Evolutionary conservation across 768 basidiomycete species (phyloP).

Genomic region (Termitomyces sp.): DNA sequence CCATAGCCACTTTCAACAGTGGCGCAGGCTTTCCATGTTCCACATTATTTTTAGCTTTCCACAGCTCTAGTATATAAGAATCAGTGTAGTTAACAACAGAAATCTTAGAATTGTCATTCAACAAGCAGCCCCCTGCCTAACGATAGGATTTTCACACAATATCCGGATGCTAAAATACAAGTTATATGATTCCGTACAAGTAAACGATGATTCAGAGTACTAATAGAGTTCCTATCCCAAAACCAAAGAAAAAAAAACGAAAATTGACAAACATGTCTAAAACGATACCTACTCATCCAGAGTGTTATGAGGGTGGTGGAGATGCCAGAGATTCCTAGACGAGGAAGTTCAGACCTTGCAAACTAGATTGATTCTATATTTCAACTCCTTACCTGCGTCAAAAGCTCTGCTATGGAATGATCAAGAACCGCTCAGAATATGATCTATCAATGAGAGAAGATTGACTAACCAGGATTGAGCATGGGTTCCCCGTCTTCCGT

Average conservation of each 20-base stretch:
- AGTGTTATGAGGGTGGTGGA: slow-evolving; percentile 52
- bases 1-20: slow-evolving; percentile 24
- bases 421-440: slow-evolving; percentile 2
- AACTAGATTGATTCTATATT: neutral
- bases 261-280: slow-evolving; percentile 2
- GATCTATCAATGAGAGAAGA: neutral
- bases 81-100: slow-evolving; percentile 8
- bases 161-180: slow-evolving; percentile 13
- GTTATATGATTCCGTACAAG: slow-evolving; percentile 13
- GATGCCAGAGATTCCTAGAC: slow-evolving; percentile 60
- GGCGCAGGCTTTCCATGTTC: slow-evolving; percentile 4
- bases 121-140: neutral
- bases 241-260: slow-evolving; percentile 4
- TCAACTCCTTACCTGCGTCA: slow-evolving; percentile 48
- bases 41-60: slow-evolving; percentile 13
- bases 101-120: neutral
- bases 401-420: slow-evolving; percentile 42
- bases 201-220: slow-evolving; percentile 3
- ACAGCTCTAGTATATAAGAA: slow-evolving; percentile 14
- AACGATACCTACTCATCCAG: neutral
- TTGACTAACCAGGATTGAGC: slow-evolving; percentile 58
- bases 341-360: slow-evolving; percentile 10
- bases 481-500: slow-evolving; percentile 65
- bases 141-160: neutral
- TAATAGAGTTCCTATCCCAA: slow-evolving; percentile 1